phyloP scores from a whole-genome alignment of 768 basidiomycete species.

The Rossbeevera mucosa region DNA sequence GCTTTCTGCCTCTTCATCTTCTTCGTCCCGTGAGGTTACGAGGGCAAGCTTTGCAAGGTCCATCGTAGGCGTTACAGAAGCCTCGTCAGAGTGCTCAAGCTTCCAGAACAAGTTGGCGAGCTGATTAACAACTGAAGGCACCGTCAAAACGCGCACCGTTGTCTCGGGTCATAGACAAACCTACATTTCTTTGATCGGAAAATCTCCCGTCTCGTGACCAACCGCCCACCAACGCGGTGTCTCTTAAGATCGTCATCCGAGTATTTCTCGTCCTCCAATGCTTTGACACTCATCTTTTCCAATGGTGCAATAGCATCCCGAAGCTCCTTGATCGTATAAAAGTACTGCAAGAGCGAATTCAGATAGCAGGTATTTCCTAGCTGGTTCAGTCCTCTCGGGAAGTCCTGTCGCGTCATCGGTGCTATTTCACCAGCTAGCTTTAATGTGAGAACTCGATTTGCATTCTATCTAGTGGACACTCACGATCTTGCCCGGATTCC shows the following conservation, averaged over 20 bases:
- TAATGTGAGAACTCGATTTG: constrained; percentile 2
- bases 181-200: constrained; percentile 80
- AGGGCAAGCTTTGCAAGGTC: constrained; percentile 90
- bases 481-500: constrained; percentile 70
- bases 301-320: constrained; percentile 67
- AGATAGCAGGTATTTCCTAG: constrained; percentile 86
- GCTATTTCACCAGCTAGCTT: constrained; percentile 61
- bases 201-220: constrained; percentile 79
- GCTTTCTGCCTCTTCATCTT: constrained; percentile 72
- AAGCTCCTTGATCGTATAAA: constrained; percentile 92
- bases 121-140: constrained; percentile 64
- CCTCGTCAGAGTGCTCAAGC: constrained; percentile 59
- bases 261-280: constrained; percentile 63
- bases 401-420: constrained; percentile 51
- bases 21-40: constrained; percentile 86
- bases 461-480: constrained; percentile 30
- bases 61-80: constrained; percentile 76
- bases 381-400: constrained; percentile 84
- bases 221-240: constrained; percentile 82
- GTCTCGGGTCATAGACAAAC: constrained; percentile 20
- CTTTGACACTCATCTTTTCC: constrained; percentile 50
- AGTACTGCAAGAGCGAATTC: constrained; percentile 79
- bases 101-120: constrained; percentile 75
- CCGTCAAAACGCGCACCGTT: constrained; percentile 9
- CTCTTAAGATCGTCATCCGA: constrained; percentile 77